These are phyloP conservation scores for Agaricus blazei DNA, from an alignment of 768 basidiomycete species.

Conservation along the genomic window DNA sequence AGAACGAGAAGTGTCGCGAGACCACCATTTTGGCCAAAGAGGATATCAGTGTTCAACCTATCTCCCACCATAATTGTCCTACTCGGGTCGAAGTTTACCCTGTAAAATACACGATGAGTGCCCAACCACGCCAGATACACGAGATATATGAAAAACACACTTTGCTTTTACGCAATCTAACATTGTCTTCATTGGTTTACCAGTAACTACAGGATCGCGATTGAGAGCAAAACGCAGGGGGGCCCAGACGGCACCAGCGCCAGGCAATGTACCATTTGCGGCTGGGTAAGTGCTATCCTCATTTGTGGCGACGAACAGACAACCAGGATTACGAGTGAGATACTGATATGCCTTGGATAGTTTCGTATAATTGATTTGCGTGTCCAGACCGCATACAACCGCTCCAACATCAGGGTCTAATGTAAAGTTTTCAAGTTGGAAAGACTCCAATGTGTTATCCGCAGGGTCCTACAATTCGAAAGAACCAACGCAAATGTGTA, in stretches of 20 bases:
- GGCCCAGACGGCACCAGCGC: constrained; percentile 27
- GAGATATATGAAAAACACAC: constrained; percentile 23
- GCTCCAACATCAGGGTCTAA: constrained; percentile 81
- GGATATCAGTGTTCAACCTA: constrained; percentile 91
- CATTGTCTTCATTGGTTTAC: constrained; percentile 91
- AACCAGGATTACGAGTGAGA: constrained; percentile 72
- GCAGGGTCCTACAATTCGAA: constrained; percentile 60
- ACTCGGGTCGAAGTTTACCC: constrained; percentile 81
- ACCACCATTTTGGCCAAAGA: constrained; percentile 86
- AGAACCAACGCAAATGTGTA: too few relatives aligned
- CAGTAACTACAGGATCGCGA: constrained; percentile 70
- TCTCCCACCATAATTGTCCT: constrained; percentile 96
- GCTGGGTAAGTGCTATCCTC: too few relatives aligned
- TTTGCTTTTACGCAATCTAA: constrained; percentile 83
- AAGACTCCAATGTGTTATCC: constrained; percentile 70
- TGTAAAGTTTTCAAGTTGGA: constrained; percentile 64
- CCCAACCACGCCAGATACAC: constrained; percentile 5
- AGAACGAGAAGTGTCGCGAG: constrained; percentile 74
- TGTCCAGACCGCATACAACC: constrained; percentile 92
- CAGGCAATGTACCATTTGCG: too few relatives aligned
- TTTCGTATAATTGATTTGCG: constrained; percentile 88
- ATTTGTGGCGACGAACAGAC: constrained; percentile 87
- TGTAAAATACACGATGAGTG: constrained; percentile 21
- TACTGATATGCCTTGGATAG: constrained; percentile 90
- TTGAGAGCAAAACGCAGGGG: constrained; percentile 72